phyloP scores from a whole-genome alignment of 441 rosid species.

The Populus hybrid region DNA sequence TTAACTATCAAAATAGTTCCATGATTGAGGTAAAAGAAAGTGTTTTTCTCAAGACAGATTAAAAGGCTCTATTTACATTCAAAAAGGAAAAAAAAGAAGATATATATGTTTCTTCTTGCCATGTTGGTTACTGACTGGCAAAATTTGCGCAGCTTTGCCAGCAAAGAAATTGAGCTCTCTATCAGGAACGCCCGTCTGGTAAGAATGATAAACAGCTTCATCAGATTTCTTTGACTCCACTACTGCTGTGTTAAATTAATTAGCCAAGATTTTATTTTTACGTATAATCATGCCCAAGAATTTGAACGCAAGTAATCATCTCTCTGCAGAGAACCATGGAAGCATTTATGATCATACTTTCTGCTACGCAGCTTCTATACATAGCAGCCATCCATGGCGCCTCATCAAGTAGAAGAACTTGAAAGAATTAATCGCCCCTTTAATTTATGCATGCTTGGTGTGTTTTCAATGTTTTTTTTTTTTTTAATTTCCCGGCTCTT shows the following conservation, averaged over 20 bases:
- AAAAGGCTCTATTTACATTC: neutral
- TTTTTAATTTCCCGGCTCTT: neutral
- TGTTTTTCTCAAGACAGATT: neutral
- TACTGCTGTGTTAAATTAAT: too few relatives aligned
- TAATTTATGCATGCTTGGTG: neutral
- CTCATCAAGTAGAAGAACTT: slow-evolving; percentile 20
- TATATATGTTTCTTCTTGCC: too few relatives aligned
- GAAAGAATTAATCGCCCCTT: neutral
- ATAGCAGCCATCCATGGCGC: slow-evolving; percentile 69
- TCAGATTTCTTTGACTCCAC: neutral
- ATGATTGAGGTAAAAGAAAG: neutral
- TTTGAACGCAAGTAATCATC: neutral
- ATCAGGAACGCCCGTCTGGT: slow-evolving; percentile 75
- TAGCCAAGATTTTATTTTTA: neutral
- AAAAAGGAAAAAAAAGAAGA: too few relatives aligned
- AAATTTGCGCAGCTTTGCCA: slow-evolving; percentile 55
- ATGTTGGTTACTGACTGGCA: neutral
- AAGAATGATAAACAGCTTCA: slow-evolving; percentile 11
- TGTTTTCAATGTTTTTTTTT: neutral
- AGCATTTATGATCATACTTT: slow-evolving; percentile 84
- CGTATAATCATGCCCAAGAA: neutral
- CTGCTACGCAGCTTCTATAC: slow-evolving; percentile 81
- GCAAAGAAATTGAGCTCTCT: slow-evolving; percentile 78
- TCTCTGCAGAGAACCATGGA: slow-evolving; percentile 90
- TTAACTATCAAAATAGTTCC: neutral